Conservation (phyloP, 129 eudicot genomes). For the Flaveria trinervia region DNA sequence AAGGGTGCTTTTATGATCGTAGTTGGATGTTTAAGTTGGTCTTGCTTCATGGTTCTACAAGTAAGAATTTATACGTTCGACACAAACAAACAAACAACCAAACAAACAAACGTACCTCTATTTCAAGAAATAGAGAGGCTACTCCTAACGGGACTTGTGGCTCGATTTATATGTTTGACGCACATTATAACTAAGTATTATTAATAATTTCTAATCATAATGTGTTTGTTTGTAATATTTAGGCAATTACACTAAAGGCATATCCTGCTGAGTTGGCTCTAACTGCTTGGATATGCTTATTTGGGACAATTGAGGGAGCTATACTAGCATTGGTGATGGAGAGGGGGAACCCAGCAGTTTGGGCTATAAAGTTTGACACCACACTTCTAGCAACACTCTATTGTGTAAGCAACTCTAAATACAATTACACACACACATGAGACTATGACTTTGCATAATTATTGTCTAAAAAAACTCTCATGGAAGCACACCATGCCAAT, state of each 20-base stretch:
- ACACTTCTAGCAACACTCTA: conserved; percentile 73
- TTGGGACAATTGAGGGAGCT: conserved; percentile 76
- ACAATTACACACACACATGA: not conserved
- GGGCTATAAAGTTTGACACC: conserved; percentile 80
- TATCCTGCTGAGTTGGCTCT: conserved; percentile 93
- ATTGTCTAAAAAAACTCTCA: not conserved
- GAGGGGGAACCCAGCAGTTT: conserved; percentile 60
- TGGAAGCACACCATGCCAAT: not conserved
- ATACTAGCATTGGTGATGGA: conserved; percentile 74
- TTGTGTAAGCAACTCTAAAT: conserved; percentile 57
- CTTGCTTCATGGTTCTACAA: conserved; percentile 86
- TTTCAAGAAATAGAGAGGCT: no score
- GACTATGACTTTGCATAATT: conserved; percentile 23
- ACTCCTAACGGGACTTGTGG: no score
- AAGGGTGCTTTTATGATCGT: conserved; percentile 77
- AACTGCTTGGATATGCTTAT: conserved; percentile 89
- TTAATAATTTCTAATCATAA: not conserved
- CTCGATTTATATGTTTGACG: not conserved
- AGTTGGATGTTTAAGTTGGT: conserved; percentile 80
- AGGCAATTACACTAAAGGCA: conserved; percentile 81
- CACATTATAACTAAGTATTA: not conserved
- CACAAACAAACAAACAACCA: no score
- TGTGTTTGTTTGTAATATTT: not conserved
- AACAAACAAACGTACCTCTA: no score
- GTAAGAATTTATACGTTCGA: conserved; percentile 34